A percentile compares a stretch with the other conserved stretches of the same genome.
phyloP scores from a whole-genome alignment of 495 filamentous ascomycete genomes.

The Pyrenopolyporus hunteri region DNA sequence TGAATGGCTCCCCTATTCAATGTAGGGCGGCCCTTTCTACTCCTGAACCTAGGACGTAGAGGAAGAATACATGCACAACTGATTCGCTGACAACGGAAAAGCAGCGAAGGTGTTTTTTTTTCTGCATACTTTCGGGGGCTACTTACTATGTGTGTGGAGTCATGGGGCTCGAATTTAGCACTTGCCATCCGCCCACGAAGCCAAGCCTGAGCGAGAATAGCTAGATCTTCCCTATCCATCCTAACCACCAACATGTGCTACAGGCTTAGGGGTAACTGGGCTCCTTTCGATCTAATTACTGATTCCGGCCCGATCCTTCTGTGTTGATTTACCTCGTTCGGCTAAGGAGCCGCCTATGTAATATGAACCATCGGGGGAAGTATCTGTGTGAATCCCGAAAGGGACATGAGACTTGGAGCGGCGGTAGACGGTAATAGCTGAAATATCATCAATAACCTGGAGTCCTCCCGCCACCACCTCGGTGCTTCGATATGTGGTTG shows the following conservation, averaged over 20 bases:
- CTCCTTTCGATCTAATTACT: conserved; percentile 1
- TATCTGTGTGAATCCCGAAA: background rate
- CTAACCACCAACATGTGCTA: conserved; percentile 19
- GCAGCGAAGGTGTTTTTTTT: background rate
- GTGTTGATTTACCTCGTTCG: background rate
- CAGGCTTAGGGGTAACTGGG: conserved; percentile 4
- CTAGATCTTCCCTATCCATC: conserved; percentile 8
- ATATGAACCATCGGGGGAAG: too few relatives aligned
- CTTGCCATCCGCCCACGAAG: conserved; percentile 7
- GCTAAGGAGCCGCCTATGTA: conserved; percentile 1
- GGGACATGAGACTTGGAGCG: background rate
- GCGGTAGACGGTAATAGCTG: background rate
- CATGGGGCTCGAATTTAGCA: conserved; percentile 4
- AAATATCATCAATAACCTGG: conserved; percentile 1
- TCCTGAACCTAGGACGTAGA: background rate
- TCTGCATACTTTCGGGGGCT: background rate
- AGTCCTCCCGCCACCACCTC: background rate
- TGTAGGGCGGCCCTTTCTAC: conserved; percentile 4
- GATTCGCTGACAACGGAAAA: conserved; percentile 6
- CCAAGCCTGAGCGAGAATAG: conserved; percentile 5
- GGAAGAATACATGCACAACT: conserved; percentile 6
- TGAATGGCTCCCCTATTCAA: too few relatives aligned
- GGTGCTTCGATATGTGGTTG: conserved; percentile 7
- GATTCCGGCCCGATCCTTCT: conserved; percentile 31
- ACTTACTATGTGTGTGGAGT: conserved; percentile 9